These are phyloP conservation scores for Pichia manshurica DNA, from an alignment of 805 yeast genomes.

Conservation along the genomic window DNA sequence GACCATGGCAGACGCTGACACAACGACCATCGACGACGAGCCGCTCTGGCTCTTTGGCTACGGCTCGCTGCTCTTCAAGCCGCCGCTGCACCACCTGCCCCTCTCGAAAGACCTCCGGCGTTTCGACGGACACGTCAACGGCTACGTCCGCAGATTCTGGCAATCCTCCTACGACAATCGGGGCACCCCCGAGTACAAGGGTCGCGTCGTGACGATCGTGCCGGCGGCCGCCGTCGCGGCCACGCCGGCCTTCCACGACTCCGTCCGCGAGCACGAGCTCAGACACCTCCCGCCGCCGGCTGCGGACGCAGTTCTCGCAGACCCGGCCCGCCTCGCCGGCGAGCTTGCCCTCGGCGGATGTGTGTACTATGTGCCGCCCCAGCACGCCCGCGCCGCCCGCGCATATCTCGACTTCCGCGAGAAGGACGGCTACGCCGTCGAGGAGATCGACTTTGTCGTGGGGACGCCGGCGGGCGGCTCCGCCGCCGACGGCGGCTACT, in stretches of 20 bases:
- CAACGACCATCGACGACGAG: slow-evolving; percentile 5
- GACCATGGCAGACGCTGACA: no score
- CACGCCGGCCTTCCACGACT: slow-evolving; percentile 29
- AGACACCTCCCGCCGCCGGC: slow-evolving; percentile 7
- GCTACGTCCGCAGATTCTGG: slow-evolving; percentile 84
- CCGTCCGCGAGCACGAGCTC: slow-evolving; percentile 26
- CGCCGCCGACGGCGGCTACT: slow-evolving; percentile 10
- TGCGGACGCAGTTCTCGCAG: slow-evolving; percentile 17
- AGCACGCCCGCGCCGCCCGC: slow-evolving; percentile 52
- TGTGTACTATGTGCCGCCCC: slow-evolving; percentile 73
- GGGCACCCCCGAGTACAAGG: slow-evolving; percentile 82
- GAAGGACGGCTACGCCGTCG: slow-evolving; percentile 79
- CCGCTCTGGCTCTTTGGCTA: slow-evolving; percentile 13
- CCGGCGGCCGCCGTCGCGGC: slow-evolving; percentile 41
- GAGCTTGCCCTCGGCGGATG: slow-evolving; percentile 68
- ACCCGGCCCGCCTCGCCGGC: slow-evolving; percentile 28
- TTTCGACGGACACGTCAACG: slow-evolving; percentile 67
- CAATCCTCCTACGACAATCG: slow-evolving; percentile 86
- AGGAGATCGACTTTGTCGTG: slow-evolving; percentile 60
- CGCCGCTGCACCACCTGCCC: slow-evolving; percentile 8
- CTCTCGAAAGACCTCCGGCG: slow-evolving; percentile 20
- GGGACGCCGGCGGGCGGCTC: no score
- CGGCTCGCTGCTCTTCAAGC: slow-evolving; percentile 6
- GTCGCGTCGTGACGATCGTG: slow-evolving; percentile 80
- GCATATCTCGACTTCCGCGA: slow-evolving; percentile 77